Base-by-base conservation (phyloP, 2,329 filamentous ascomycete genomes). In the Septoria petroselini region DNA sequence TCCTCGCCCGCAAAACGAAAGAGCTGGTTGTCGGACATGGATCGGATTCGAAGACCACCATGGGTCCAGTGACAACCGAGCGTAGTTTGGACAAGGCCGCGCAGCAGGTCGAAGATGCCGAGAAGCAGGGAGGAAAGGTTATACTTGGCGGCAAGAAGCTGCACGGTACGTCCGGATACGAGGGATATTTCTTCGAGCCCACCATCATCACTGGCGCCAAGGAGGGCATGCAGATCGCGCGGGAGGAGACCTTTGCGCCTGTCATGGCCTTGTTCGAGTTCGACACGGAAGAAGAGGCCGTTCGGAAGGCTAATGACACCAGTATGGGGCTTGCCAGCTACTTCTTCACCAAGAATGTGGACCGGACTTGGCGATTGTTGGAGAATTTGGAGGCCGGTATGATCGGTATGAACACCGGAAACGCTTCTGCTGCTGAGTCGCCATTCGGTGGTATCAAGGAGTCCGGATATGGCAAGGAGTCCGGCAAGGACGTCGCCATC, bases 361-460 rank as follows among this genome's bases (percentile, higher is more conserved):
- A 85, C 62, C 79, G 82, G 0, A 73, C 80, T 43, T 84, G 82
- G 79, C 73, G 83, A 51, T 68, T 86, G 62, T 70, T 85, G 49
- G 83, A 86, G 71, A 83, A 80, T 56, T 65, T 86, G 27, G 82
- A 86, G 63, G 82, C 83, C 3, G 83, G 82, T 3, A 86, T 85
- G 83, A 82, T 86, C 61, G 83, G 82, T 11, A 65, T 66, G 63
- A 65, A 67, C 52, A 54, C 59, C 71, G 80, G 80, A 14, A 83
- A 84, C 60, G 73, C 76, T n/a, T 84, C 81, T 1, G 81, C 82
- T 1, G 82, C 82, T 0, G 82, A 85, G 62, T 78, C 78, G 17
- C 82, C 82, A 2, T 85, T 85, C 61, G 82, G 82, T 14, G 82
- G 82, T 2, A 83, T 84, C 61, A 85, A 85, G 69, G 80, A 84